Percentiles rank a stretch among this genome's conserved stretches.
Evolutionary conservation across 495 filamentous ascomycete genomes (phyloP).

Genomic region (Tricharina praecox): DNA sequence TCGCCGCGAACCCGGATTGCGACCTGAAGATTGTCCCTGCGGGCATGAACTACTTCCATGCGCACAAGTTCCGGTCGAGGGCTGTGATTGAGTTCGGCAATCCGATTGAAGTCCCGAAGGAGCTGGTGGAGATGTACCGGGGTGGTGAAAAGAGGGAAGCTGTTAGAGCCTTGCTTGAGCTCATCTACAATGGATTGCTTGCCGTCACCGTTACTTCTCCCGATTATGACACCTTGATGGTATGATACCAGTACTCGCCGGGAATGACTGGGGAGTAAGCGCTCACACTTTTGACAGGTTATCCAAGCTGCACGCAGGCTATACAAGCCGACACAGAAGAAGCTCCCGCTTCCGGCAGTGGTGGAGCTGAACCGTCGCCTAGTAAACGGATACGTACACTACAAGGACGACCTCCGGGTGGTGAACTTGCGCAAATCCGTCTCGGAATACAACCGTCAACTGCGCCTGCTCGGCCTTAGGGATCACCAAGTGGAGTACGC

Average conservation of each 20-base stretch:
- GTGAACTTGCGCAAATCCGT: slow-evolving; percentile 62
- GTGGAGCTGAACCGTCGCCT: slow-evolving; percentile 92
- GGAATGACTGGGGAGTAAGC: no score
- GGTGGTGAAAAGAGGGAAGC: slow-evolving; percentile 67
- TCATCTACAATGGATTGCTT: slow-evolving; percentile 65
- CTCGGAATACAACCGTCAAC: slow-evolving; percentile 70
- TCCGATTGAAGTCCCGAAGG: slow-evolving; percentile 62
- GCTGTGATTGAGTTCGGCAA: slow-evolving; percentile 92
- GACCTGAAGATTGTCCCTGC: slow-evolving; percentile 98
- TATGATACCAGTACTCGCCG: no score
- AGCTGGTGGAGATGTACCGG: slow-evolving; percentile 74
- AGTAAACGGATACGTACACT: slow-evolving; percentile 77
- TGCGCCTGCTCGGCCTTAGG: slow-evolving; percentile 66
- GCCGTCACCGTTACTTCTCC: slow-evolving; percentile 86
- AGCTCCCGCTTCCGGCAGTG: slow-evolving; percentile 80
- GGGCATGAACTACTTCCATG: slow-evolving; percentile 99
- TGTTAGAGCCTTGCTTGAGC: slow-evolving; percentile 64
- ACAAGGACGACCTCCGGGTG: slow-evolving; percentile 81
- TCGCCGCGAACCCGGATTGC: slow-evolving; percentile 74
- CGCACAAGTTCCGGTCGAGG: slow-evolving; percentile 93
- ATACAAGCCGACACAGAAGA: slow-evolving; percentile 88
- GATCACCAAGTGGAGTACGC: slow-evolving; percentile 95
- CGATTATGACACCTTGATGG: slow-evolving; percentile 95
- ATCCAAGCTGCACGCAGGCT: slow-evolving; percentile 88
- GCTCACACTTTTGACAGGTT: slow-evolving; percentile 35